Evolutionary conservation across 1,139 yeast species (phyloP), one percentile per base, ranked within the genome.

Genomic region (Suhomyces bribrorum): DNA sequence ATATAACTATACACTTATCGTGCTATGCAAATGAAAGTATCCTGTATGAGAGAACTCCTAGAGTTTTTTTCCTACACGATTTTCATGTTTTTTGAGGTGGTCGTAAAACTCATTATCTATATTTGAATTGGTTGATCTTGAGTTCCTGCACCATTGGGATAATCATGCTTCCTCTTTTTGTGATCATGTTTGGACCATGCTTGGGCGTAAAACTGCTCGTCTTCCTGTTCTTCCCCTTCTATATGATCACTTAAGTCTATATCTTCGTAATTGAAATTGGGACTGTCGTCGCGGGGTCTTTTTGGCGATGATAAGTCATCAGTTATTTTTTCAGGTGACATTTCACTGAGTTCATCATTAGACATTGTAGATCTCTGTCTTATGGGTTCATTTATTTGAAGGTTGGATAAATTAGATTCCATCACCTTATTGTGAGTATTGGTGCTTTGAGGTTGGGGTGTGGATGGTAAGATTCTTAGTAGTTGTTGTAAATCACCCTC

Each of bases 211-310:
- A 47, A 60, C 6, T 38, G 35, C 27, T 56, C 58, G 28, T 61
- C 66, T 28, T 59, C 63, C 7, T 44, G 39, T 16, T 58, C 63
- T 12, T 53, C 59, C 5, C 52, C 57, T 16, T 52, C 62, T 5
- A 46, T 48, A 7, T 52, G 48, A 37, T 56, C 61, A 16, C 44
- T 56, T 14, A 60, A 32, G 12, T 59, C 61, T 8, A 61, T 52
- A 31, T 59, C 62, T 31, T 60, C 59, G 32, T 59, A 61, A 35
- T 57, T 53, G 43, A 45, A 61, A 11, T 54, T 56, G 12, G 47
- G 32, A 18, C 46, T 41, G 29, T 33, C 26, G 13, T 45, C 48
- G 26, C 35, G 14, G n/a, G 15, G 25, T 13, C 14, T 25, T n/a
- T 20, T 20, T 5, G 23, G 23, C 12, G 29, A 15, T 8, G 24